Conservation (phyloP, 1,139 yeast genomes). For the Blastobotrys capitulatus region DNA sequence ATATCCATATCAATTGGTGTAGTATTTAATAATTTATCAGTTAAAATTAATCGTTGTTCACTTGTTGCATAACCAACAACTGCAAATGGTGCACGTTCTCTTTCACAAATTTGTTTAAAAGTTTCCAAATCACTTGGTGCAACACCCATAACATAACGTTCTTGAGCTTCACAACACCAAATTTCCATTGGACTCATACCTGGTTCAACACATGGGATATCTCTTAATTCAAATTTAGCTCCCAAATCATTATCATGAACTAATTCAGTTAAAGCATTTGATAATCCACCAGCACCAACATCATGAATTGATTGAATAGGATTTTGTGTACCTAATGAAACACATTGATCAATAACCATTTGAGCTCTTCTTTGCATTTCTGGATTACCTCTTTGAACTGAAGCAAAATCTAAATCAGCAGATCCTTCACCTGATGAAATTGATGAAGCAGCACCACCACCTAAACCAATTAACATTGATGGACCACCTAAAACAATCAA, state of each 20-base stretch:
- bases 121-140: constrained; percentile 67
- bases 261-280: constrained; percentile 94
- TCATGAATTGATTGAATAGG: constrained; percentile 97
- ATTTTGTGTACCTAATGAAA: constrained; percentile 68
- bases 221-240: constrained; percentile 86
- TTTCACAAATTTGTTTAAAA: constrained; percentile 75
- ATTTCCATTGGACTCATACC: constrained; percentile 99
- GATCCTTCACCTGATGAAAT: constrained; percentile 94
- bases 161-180: constrained; percentile 99
- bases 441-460: constrained; percentile 99
- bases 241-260: constrained; percentile 97
- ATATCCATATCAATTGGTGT: constrained; percentile 95
- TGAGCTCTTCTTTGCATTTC: constrained; percentile 99
- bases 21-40: constrained; percentile 66
- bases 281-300: constrained; percentile 99
- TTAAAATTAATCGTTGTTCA: constrained; percentile 76
- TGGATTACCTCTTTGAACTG: constrained; percentile 99
- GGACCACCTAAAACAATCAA: constrained; percentile 96
- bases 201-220: constrained; percentile 86
- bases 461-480: constrained; percentile 97
- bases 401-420: constrained; percentile 93
- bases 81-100: constrained; percentile 96
- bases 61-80: constrained; percentile 93
- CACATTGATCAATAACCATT: constrained; percentile 94
- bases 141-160: constrained; percentile 92